These are phyloP conservation scores for Nitzschia palea DNA, from an alignment of 108 stramenopile genomes.

Conservation along the genomic window DNA sequence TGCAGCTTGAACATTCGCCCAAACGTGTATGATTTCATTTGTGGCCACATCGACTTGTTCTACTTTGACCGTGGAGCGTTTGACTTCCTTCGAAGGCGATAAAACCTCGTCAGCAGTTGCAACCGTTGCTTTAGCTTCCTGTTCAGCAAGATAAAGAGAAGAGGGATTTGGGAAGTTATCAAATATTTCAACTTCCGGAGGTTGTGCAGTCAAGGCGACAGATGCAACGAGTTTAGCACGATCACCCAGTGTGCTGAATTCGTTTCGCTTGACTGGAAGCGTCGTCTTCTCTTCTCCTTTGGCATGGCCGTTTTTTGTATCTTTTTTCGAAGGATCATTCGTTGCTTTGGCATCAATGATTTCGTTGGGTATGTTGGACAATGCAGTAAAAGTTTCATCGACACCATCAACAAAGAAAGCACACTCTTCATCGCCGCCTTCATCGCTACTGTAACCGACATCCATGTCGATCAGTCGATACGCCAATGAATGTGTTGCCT, in stretches of 20 bases:
- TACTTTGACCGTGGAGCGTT: constrained; percentile 77
- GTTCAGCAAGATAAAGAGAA: constrained; percentile 44
- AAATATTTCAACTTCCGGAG: constrained; percentile 62
- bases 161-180: constrained; percentile 76
- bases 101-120: constrained; percentile 27
- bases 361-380: constrained; percentile 18
- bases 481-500: constrained; percentile 73
- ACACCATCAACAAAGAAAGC: constrained; percentile 82
- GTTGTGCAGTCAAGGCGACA: constrained; percentile 46
- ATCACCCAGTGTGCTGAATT: constrained; percentile 69
- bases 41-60: constrained; percentile 73
- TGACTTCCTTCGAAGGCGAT: constrained; percentile 42
- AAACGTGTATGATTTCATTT: constrained; percentile 69
- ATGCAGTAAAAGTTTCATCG: constrained; percentile 61
- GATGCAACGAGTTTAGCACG: constrained; percentile 65
- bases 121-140: constrained; percentile 24
- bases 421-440: constrained; percentile 87
- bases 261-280: constrained; percentile 70
- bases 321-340: constrained; percentile 7
- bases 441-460: constrained; percentile 88
- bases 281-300: constrained; percentile 19
- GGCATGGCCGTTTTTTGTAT: constrained; percentile 9
- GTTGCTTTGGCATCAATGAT: constrained; percentile 9
- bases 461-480: constrained; percentile 69
- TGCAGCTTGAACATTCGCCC: constrained; percentile 79